Evolutionary conservation across 192 early-diverging fungal species (phyloP), one percentile per base, ranked within the genome.

Genomic region (Backusella liffmaniae): DNA sequence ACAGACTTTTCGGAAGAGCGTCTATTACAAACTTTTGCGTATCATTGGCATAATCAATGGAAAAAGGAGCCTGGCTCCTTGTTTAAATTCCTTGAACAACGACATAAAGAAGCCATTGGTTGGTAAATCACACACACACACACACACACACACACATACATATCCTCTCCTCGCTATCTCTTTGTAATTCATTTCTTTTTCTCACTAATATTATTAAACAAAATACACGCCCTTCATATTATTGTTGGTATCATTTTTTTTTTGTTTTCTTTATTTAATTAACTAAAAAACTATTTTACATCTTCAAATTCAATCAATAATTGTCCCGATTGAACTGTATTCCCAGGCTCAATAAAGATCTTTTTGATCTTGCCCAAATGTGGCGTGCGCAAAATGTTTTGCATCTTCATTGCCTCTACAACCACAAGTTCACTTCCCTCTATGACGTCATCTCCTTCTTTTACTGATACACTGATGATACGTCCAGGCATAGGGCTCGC

Each of bases 361-460:
- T 91, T 90, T 84, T 91, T 92, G 74, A 98, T 83, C 62, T 85
- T 91, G 66, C 96, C 96, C 5, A 86, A 89, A 16, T 90, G 87
- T 4, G 94, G 88, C 10, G 96, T 90, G 2, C 93, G 85, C 67
- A 98, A 77, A 8, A 97, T 92, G 73, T 98, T 98, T 76, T 97
- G 96, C 97, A 98, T 98, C 86, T 96, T 96, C 97, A 98, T 98
- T 30, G 97, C 97, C 84, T 98, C 97, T 21, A 98, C 94, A 0
- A 95, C 91, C 0, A 90, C 93, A 34, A 98, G 79, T 77, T 95
- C 96, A 15, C 85, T 85, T 2, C 97, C 97, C 81, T 96, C 90
- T 10, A 88, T 85, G 73, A 85, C 88, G 4, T 85, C 82, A 74
- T 98, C 93, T 18, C 94, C 96, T 6, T 82, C 91, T 80, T 89